These are phyloP conservation scores for Mycena crocata DNA, from an alignment of 768 basidiomycete species.

Conservation along the genomic window DNA sequence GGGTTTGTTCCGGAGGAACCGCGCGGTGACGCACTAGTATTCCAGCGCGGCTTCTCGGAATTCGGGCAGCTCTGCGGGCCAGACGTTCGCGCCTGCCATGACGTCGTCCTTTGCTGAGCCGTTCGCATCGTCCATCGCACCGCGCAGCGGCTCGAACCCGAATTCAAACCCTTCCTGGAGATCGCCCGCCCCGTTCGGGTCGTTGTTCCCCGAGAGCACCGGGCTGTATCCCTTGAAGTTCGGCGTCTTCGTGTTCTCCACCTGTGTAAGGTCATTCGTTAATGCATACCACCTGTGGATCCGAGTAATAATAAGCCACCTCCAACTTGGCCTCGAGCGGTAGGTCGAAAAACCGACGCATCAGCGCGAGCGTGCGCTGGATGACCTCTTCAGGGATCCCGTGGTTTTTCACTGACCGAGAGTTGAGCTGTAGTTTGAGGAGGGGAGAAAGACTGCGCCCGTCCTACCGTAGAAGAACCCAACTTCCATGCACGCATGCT, in stretches of 20 bases:
- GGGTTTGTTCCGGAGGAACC: neutral
- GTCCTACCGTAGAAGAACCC: slow-evolving; percentile 87
- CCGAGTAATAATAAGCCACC: slow-evolving; percentile 50
- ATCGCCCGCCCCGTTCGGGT: slow-evolving; percentile 84
- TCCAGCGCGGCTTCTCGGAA: slow-evolving; percentile 69
- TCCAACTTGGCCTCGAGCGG: slow-evolving; percentile 73
- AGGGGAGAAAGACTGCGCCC: neutral
- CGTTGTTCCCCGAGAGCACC: slow-evolving; percentile 77
- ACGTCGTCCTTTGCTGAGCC: slow-evolving; percentile 55
- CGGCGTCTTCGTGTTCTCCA: slow-evolving; percentile 72
- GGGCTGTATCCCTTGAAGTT: slow-evolving; percentile 86
- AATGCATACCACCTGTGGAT: neutral
- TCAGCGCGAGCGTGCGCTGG: slow-evolving; percentile 54
- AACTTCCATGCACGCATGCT: slow-evolving; percentile 82
- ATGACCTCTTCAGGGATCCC: slow-evolving; percentile 69
- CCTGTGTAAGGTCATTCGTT: slow-evolving; percentile 48
- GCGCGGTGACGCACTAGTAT: slow-evolving; percentile 68
- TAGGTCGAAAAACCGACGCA: slow-evolving; percentile 76
- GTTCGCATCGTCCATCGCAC: slow-evolving; percentile 34
- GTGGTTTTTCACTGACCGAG: slow-evolving; percentile 76
- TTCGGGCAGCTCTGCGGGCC: slow-evolving; percentile 73
- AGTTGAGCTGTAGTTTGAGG: neutral
- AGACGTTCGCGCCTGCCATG: slow-evolving; percentile 81
- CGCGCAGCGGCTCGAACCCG: slow-evolving; percentile 70
- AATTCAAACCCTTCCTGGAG: slow-evolving; percentile 93